Evolutionary conservation across 495 filamentous ascomycete species (phyloP).

Genomic region (Usnea hakonensis): DNA sequence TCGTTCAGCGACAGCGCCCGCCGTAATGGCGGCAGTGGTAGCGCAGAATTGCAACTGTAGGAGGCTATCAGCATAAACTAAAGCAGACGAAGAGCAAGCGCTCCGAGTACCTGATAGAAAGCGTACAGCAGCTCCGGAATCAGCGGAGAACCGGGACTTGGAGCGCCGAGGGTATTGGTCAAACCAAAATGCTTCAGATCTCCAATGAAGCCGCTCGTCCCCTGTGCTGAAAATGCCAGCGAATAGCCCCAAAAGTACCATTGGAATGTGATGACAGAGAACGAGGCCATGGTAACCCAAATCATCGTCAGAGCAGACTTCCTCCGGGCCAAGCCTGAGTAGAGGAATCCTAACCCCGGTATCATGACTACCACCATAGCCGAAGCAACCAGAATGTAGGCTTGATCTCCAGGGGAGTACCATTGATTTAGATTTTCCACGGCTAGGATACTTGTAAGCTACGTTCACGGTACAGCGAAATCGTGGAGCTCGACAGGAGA

Average conservation of each 20-base stretch:
- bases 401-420: constrained; percentile 63
- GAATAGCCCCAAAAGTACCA: constrained; percentile 75
- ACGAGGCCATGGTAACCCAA: constrained; percentile 60
- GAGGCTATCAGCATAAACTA: background rate
- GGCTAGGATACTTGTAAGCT: constrained; percentile 33
- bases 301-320: constrained; percentile 64
- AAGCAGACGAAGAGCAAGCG: background rate
- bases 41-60: constrained; percentile 89
- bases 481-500: background rate
- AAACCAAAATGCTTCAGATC: constrained; percentile 58
- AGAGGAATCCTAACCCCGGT: constrained; percentile 63
- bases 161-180: constrained; percentile 54
- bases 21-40: constrained; percentile 84
- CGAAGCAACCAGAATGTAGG: constrained; percentile 85
- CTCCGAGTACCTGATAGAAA: constrained; percentile 55
- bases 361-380: constrained; percentile 96
- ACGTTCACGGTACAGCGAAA: no score
- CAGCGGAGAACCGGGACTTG: constrained; percentile 55
- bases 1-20: constrained; percentile 88
- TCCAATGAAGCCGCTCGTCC: constrained; percentile 60
- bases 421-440: constrained; percentile 83
- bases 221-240: constrained; percentile 57
- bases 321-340: constrained; percentile 56
- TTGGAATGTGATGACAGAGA: constrained; percentile 61
- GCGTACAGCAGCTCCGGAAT: constrained; percentile 57